These are phyloP conservation scores for Datisca glomerata DNA, from an alignment of 306 rosid genomes.

Conservation along the genomic window DNA sequence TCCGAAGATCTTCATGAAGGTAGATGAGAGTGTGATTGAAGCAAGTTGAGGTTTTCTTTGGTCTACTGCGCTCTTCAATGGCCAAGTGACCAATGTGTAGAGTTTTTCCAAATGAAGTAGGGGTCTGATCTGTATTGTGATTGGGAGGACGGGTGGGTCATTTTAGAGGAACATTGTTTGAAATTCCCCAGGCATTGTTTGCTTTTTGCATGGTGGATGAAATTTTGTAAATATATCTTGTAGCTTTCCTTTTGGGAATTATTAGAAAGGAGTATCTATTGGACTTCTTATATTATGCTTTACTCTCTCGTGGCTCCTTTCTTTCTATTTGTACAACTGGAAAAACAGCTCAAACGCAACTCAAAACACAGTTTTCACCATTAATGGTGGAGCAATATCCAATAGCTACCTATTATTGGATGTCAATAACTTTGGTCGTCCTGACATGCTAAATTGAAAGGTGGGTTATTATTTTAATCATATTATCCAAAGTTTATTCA, in stretches of 20 bases:
- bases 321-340: no score
- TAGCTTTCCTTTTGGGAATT: conserved; percentile 14
- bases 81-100: neutral
- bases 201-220: conserved; percentile 23
- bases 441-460: no score
- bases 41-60: neutral
- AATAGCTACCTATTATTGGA: no score
- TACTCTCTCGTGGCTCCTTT: no score
- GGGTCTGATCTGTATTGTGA: conserved; percentile 18
- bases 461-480: no score
- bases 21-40: conserved; percentile 28
- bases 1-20: conserved; percentile 99
- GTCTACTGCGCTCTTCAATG: neutral
- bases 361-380: no score
- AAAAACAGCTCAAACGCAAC: no score
- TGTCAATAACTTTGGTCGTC: no score
- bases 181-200: conserved; percentile 20
- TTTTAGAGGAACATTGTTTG: conserved; percentile 15
- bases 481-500: no score
- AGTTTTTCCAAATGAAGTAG: conserved; percentile 13
- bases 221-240: conserved; percentile 39
- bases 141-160: conserved; percentile 16
- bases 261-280: no score
- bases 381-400: no score
- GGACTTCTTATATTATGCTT: no score